A percentile compares a stretch with the other conserved stretches of the same genome.
These are phyloP conservation scores for Fusarium irregulare DNA, from an alignment of 2,329 filamentous ascomycete species.

Conservation along the genomic window DNA sequence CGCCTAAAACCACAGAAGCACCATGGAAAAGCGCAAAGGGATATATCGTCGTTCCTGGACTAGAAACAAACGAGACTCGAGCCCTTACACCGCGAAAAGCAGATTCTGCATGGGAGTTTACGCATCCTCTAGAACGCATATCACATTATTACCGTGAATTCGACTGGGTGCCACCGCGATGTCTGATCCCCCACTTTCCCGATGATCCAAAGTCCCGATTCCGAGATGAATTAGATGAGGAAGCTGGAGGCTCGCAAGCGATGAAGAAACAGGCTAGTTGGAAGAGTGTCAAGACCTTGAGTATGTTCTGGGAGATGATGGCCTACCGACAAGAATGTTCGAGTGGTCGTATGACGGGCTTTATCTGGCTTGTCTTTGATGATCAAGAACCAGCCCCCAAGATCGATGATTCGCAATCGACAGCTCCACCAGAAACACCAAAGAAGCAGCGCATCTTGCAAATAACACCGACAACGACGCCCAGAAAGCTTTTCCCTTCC, in stretches of 20 bases:
- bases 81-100: slow-evolving; percentile 74
- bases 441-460: slow-evolving; percentile 43
- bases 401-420: slow-evolving; percentile 39
- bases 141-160: slow-evolving; percentile 71
- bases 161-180: slow-evolving; percentile 77
- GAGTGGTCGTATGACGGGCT: slow-evolving; percentile 89
- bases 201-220: slow-evolving; percentile 96
- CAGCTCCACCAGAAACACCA: slow-evolving; percentile 49
- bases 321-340: slow-evolving; percentile 95
- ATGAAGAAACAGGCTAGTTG: slow-evolving; percentile 74
- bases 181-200: slow-evolving; percentile 88
- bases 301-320: slow-evolving; percentile 99
- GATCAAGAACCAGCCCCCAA: slow-evolving; percentile 50
- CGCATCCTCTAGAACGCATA: slow-evolving; percentile 75
- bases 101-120: slow-evolving; percentile 72
- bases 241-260: slow-evolving; percentile 69
- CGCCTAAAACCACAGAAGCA: slow-evolving; percentile 50
- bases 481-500: slow-evolving; percentile 49
- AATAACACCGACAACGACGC: slow-evolving; percentile 49
- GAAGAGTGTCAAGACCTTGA: slow-evolving; percentile 84
- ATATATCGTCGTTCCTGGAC: slow-evolving; percentile 88
- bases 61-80: slow-evolving; percentile 83
- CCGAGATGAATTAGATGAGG: slow-evolving; percentile 87
- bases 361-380: slow-evolving; percentile 92
- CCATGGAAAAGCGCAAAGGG: slow-evolving; percentile 69